A percentile compares a stretch with the other conserved stretches of the same genome.
These are phyloP conservation scores for Ottelia alismoides DNA, from an alignment of 106 monocot species.

Conservation along the genomic window DNA sequence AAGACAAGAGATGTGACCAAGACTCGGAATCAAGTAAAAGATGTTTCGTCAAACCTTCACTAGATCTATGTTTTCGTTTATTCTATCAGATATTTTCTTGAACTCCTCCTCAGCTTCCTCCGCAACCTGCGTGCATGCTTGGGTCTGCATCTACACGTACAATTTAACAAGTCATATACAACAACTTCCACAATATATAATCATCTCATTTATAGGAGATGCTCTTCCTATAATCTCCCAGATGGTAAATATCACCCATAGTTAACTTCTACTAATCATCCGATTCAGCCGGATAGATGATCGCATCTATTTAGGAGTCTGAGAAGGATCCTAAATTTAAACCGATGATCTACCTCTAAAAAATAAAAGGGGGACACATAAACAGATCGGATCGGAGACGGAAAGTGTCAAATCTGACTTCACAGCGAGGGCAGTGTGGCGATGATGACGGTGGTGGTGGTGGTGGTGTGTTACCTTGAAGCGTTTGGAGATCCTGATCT, in stretches of 20 bases:
- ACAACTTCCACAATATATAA: too few relatives aligned
- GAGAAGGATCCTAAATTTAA: background rate
- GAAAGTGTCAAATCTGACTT: background rate
- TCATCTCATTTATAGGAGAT: too few relatives aligned
- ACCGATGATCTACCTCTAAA: background rate
- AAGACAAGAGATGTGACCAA: background rate
- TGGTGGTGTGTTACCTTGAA: constrained; percentile 30
- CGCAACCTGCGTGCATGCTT: constrained; percentile 53
- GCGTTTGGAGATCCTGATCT: constrained; percentile 26
- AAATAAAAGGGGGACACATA: background rate
- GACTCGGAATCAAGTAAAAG: background rate
- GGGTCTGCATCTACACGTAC: constrained; percentile 68
- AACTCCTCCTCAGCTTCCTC: constrained; percentile 74
- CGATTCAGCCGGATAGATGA: background rate
- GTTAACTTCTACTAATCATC: background rate
- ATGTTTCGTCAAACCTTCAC: constrained; percentile 33
- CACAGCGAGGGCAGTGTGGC: background rate
- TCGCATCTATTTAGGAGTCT: background rate
- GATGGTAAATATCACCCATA: background rate
- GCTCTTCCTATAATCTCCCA: too few relatives aligned
- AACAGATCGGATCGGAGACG: background rate
- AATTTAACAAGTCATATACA: too few relatives aligned
- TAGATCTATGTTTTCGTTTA: constrained; percentile 47
- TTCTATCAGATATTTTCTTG: constrained; percentile 62
- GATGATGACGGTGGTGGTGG: background rate